phyloP scores from a whole-genome alignment of 169 alveolate genomes.

The Cryptosporidium ubiquitum region DNA sequence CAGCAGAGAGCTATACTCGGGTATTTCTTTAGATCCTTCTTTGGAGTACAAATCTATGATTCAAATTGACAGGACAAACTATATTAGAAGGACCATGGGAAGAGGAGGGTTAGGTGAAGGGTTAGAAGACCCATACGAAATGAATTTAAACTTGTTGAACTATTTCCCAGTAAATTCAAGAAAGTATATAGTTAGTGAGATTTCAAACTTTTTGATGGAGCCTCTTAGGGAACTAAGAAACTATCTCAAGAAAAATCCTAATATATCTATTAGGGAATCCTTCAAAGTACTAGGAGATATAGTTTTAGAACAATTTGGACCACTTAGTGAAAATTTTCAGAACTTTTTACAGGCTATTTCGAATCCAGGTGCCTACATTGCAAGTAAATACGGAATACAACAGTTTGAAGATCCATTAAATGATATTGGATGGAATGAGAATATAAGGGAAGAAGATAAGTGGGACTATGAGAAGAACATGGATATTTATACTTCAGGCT shows the following conservation, averaged over 20 bases:
- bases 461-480: neutral
- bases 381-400: slow-evolving; percentile 57
- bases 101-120: neutral
- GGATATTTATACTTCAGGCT: neutral
- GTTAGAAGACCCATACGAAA: slow-evolving; percentile 55
- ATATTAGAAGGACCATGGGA: slow-evolving; percentile 52
- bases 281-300: neutral
- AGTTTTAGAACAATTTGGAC: slow-evolving; percentile 39
- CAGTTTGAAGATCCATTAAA: slow-evolving; percentile 44
- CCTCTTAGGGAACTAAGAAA: slow-evolving; percentile 47
- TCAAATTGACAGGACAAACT: slow-evolving; percentile 52
- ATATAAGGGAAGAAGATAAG: neutral
- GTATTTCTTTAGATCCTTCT: slow-evolving; percentile 42
- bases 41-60: slow-evolving; percentile 58
- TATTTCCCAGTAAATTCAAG: slow-evolving; percentile 55
- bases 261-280: neutral
- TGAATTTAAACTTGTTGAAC: slow-evolving; percentile 20
- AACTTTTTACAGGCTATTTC: slow-evolving; percentile 20
- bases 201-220: slow-evolving; percentile 42
- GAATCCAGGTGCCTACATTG: slow-evolving; percentile 16
- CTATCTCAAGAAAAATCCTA: neutral
- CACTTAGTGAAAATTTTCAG: slow-evolving; percentile 45
- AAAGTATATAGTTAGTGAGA: slow-evolving; percentile 27
- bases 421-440: neutral
- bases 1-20: slow-evolving; percentile 21